Conservation (phyloP, 768 basidiomycete species). For the Multifurca ochricompacta region DNA sequence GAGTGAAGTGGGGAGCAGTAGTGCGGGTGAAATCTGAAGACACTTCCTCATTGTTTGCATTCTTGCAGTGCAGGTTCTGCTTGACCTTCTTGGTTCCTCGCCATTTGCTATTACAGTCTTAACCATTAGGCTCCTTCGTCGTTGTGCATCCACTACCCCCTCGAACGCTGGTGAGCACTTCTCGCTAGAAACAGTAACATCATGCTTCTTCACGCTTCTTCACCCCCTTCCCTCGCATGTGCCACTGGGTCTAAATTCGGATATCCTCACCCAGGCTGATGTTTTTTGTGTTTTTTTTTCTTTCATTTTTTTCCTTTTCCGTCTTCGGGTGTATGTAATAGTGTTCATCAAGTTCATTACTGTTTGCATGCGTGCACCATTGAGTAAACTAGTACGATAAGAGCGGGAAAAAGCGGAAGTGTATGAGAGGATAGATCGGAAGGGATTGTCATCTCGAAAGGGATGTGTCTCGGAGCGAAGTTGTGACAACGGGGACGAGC, state of each 20-base stretch:
- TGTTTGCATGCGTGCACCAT: neutral
- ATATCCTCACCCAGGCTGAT: slow-evolving; percentile 11
- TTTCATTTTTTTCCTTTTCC: neutral
- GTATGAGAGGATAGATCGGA: neutral
- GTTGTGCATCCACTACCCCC: slow-evolving; percentile 3
- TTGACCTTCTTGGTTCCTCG: neutral
- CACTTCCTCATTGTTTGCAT: neutral
- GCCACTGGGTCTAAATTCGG: slow-evolving; percentile 3
- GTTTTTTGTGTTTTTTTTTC: neutral
- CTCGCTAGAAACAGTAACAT: neutral
- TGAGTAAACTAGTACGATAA: neutral
- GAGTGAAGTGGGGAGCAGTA: slow-evolving; percentile 81
- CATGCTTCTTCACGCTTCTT: neutral
- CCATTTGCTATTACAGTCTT: neutral
- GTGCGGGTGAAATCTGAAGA: slow-evolving; percentile 45
- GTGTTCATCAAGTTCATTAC: slow-evolving; percentile 6
- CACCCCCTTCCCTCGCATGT: neutral
- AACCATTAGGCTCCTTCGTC: neutral
- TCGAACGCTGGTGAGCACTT: neutral
- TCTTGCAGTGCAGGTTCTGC: slow-evolving; percentile 4
- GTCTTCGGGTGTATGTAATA: slow-evolving; percentile 7
- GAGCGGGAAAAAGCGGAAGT: neutral
- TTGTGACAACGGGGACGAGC: slow-evolving; percentile 9
- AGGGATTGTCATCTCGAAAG: neutral
- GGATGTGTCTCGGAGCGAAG: neutral